Evolutionary conservation across 2,329 filamentous ascomycete species (phyloP), one percentile per base, ranked within the genome.

Genomic region (Xylaria sp.): DNA sequence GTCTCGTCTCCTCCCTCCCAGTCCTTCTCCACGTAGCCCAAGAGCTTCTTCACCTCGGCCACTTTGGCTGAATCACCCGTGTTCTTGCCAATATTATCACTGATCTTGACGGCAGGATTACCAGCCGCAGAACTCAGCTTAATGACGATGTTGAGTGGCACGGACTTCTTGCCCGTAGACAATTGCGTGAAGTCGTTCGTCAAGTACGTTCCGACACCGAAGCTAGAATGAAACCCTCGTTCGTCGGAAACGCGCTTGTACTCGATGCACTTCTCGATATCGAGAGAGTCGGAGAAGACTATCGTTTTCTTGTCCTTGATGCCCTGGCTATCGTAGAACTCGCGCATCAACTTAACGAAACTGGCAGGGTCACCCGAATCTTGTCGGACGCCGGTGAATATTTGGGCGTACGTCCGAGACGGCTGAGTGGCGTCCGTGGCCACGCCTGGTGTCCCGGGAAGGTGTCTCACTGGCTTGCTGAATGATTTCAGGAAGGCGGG

Each of bases 81-180:
- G 73, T 99, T 99, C 83, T 99, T 99, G 47, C 93, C 87, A 67
- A 89, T 84, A 73, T 98, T 97, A 76, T 94, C 90, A 67, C 85
- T 97, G 69, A 99, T 92, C 82, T 99, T 99, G 73, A 99, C 88
- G 2, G 95, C 94, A 0, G 90, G 87, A 49, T 89, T 86, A 5
- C 94, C 94, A 14, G 83, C 87, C 0, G 93, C 95, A 9, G 92
- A 93, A 65, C 92, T 92, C 64, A 99, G 84, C 80, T 99, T 99
- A 79, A 99, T 97, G 69, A 99, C 95, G 71, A 99, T 99, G 73
- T 99, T 99, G 57, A 99, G 80, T 0, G 95, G 95, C 15, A 89
- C 87, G 0, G 94, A 97, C 78, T 97, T 98, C 69, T 88, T 87
- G 40, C 89, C 89, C 0, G 89, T 91, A 37, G 83, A 87, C 64